A percentile compares a stretch with the other conserved stretches of the same genome.
Evolutionary conservation across 495 filamentous ascomycete species (phyloP).

Genomic region (Daldinia loculata): DNA sequence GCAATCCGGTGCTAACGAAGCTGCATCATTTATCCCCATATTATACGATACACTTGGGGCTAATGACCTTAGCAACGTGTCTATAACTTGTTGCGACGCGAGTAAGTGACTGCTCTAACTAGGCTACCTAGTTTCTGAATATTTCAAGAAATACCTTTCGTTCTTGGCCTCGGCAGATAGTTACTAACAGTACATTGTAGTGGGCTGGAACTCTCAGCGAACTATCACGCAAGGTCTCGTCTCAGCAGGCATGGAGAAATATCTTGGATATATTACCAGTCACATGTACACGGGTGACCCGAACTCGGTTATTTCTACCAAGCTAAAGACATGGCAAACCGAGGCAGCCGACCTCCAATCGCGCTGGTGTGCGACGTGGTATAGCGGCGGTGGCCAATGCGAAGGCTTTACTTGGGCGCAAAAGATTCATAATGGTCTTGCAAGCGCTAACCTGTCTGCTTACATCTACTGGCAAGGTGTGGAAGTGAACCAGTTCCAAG

Average conservation of each 20-base stretch:
- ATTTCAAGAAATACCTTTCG: neutral
- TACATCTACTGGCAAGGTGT: slow-evolving; percentile 61
- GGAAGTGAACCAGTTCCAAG: slow-evolving; percentile 45
- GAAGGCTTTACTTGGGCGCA: slow-evolving; percentile 67
- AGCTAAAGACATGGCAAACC: slow-evolving; percentile 58
- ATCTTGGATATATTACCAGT: slow-evolving; percentile 55
- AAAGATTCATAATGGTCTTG: slow-evolving; percentile 57
- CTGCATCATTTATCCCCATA: slow-evolving; percentile 59
- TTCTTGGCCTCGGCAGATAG: neutral
- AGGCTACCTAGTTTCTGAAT: neutral
- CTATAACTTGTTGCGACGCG: slow-evolving; percentile 62
- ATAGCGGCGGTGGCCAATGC: slow-evolving; percentile 52
- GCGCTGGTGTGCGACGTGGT: slow-evolving; percentile 55
- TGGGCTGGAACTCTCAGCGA: slow-evolving; percentile 56
- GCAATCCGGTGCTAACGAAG: slow-evolving; percentile 54
- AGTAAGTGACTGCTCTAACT: slow-evolving; percentile 21
- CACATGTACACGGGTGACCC: slow-evolving; percentile 59
- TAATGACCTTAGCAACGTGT: slow-evolving; percentile 47
- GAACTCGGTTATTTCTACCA: slow-evolving; percentile 51
- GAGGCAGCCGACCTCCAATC: slow-evolving; percentile 57
- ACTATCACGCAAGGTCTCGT: slow-evolving; percentile 54
- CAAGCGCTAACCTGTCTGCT: slow-evolving; percentile 54
- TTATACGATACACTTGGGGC: slow-evolving; percentile 52
- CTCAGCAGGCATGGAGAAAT: slow-evolving; percentile 51
- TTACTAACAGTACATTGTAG: slow-evolving; percentile 23